A percentile compares a stretch with the other conserved stretches of the same genome.
Conservation (phyloP, 164 flowering plant genomes). For the Nymphaea colorata region DNA sequence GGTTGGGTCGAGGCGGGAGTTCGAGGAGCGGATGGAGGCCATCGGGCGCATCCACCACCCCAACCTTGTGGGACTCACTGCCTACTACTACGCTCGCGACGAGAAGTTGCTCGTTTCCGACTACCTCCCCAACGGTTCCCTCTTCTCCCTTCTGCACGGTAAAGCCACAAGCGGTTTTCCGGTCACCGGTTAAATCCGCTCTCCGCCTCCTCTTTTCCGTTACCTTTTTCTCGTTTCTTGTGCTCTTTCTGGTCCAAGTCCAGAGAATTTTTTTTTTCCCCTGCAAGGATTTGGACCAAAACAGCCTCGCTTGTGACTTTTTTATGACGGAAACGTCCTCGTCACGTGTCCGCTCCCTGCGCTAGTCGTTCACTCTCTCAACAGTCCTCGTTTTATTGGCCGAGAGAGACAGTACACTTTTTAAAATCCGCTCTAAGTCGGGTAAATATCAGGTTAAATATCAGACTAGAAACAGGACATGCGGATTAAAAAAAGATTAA, state of each 20-base stretch:
- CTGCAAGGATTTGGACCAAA: neutral
- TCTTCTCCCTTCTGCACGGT: constrained; percentile 92
- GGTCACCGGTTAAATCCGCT: neutral
- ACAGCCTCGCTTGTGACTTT: neutral
- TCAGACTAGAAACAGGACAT: too few relatives aligned
- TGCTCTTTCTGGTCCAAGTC: neutral
- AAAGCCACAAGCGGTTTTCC: constrained; percentile 8
- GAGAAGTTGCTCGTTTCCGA: constrained; percentile 83
- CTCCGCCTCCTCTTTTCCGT: neutral
- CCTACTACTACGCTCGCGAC: constrained; percentile 70
- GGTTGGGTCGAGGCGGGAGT: constrained; percentile 51
- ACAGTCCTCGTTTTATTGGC: neutral
- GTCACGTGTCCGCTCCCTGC: neutral
- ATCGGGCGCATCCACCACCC: constrained; percentile 60
- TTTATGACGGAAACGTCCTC: neutral
- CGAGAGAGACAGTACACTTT: too few relatives aligned
- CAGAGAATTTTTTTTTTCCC: too few relatives aligned
- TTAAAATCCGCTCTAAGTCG: too few relatives aligned
- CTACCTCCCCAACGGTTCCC: constrained; percentile 66
- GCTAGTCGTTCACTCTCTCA: neutral
- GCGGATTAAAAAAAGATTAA: too few relatives aligned
- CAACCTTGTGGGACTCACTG: constrained; percentile 56
- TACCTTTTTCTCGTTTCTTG: neutral
- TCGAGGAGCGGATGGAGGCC: constrained; percentile 70
- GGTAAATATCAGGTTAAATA: too few relatives aligned